Evolutionary conservation across 2,329 filamentous ascomycete genomes (phyloP).

Genomic region (Gnomoniopsis smithogilvyi): DNA sequence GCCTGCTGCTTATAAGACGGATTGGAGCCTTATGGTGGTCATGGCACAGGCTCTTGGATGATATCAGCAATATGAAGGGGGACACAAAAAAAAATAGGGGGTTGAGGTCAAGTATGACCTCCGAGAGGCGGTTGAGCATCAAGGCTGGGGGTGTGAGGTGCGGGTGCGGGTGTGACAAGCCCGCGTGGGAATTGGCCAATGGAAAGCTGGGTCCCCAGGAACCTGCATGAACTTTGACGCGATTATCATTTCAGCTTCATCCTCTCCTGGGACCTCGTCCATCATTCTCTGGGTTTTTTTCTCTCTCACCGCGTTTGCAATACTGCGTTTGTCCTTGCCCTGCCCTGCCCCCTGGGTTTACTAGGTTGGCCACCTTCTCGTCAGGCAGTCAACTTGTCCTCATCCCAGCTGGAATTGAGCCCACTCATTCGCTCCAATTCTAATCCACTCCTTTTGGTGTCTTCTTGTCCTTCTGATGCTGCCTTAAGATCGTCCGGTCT

Average conservation of each 20-base stretch:
- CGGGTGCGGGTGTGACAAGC: neutral
- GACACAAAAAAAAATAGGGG: neutral
- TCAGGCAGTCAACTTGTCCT: neutral
- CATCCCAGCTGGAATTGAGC: conserved; percentile 4
- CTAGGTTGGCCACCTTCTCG: neutral
- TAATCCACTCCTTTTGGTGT: neutral
- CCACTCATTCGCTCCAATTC: neutral
- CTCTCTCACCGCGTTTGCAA: neutral
- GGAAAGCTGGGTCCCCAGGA: neutral
- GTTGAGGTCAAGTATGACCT: neutral
- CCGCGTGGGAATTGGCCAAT: neutral
- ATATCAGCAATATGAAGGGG: neutral
- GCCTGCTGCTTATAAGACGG: too few species aligned
- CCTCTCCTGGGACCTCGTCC: neutral
- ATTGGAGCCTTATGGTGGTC: too few species aligned
- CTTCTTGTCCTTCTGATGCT: neutral
- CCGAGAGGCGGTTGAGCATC: neutral
- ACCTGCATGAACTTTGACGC: conserved; percentile 2
- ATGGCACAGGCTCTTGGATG: too few species aligned
- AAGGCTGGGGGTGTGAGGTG: too few species aligned
- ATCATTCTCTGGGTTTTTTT: neutral
- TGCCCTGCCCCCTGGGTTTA: neutral
- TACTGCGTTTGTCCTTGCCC: neutral
- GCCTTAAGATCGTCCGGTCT: neutral
- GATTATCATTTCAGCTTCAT: conserved; percentile 2